Evolutionary conservation across 2,329 filamentous ascomycete genomes (phyloP), one percentile per base, ranked within the genome.

Genomic region (Colletotrichum tofieldiae): DNA sequence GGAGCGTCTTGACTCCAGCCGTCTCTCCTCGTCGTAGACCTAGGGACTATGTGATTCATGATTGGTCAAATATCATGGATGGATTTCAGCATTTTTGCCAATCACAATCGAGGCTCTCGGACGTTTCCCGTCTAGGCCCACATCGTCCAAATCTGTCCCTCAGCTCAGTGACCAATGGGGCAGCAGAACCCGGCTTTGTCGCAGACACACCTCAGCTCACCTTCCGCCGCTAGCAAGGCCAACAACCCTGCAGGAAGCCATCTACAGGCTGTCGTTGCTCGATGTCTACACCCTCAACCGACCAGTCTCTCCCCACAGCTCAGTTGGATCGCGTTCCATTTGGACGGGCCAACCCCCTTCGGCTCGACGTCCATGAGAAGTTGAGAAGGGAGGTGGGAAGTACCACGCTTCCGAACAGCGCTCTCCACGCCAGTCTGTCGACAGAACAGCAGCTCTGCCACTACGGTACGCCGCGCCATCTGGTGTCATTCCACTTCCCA

Each of bases 131-230:
- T 14, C 65, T 39, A 37, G 65, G 37, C 68, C 69, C 71, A 60
- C 65, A 51, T 68, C 43, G 60, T 35, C 60, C 47, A 14, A 63
- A 43, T 71, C 49, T 67, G 76, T 74, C 76, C 74, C 58, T 52
- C 58, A 67, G 49, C 43, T 45, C 71, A 71, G 52, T 45, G 52
- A 32, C 81, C 81, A 82, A 82, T 82, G 75, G 80, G 68, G 61
- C 39, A 58, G 67, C 75, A 72, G 73, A 80, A 62, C 61, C 61
- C 52, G 76, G 76, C 70, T 69, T 79, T 75, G 80, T 74, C 73
- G 75, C 74, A 77, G 76, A 79, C 77, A 80, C 76, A 77, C 79
- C 79, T 81, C 78, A 79, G 78, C 77, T 79, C 76, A 77, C 75
- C 74, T 71, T 77, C 77, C 74, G 75, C 77, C 77, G 78, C 75